These are phyloP conservation scores for Diversispora eburnea DNA, from an alignment of 192 early-diverging fungal genomes.

Conservation along the genomic window DNA sequence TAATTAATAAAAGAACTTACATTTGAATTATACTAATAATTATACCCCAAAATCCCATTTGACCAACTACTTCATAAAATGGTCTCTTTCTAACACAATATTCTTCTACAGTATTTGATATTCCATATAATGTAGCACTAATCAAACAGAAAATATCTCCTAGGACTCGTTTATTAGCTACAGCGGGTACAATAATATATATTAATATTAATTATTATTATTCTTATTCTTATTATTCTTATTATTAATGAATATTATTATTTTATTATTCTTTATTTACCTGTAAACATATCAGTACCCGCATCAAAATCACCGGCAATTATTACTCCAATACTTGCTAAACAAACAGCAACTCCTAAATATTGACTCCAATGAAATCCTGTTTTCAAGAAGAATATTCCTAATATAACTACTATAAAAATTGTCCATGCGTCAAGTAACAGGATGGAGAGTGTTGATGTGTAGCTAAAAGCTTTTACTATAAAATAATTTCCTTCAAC, in stretches of 20 bases:
- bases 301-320: constrained; percentile 64
- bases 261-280: neutral
- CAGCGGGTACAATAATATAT: neutral
- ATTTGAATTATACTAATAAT: constrained; percentile 73
- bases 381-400: constrained; percentile 59
- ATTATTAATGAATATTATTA: neutral
- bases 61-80: constrained; percentile 71
- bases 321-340: constrained; percentile 66
- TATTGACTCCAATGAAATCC: constrained; percentile 65
- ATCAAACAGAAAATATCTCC: constrained; percentile 72
- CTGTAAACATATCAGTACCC: constrained; percentile 44
- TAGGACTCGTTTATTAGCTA: constrained; percentile 51
- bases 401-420: constrained; percentile 69
- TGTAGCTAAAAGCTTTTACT: constrained; percentile 73
- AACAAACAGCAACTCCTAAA: constrained; percentile 62
- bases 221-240: neutral
- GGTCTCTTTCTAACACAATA: constrained; percentile 69
- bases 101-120: constrained; percentile 72
- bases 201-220: neutral
- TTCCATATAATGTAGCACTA: constrained; percentile 70
- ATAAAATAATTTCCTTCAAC: constrained; percentile 84
- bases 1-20: constrained; percentile 22
- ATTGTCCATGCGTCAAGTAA: constrained; percentile 75
- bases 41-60: constrained; percentile 68
- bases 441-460: constrained; percentile 72